These are phyloP conservation scores for Actinidia arguta DNA, from an alignment of 179 eudicot species.

Conservation along the genomic window DNA sequence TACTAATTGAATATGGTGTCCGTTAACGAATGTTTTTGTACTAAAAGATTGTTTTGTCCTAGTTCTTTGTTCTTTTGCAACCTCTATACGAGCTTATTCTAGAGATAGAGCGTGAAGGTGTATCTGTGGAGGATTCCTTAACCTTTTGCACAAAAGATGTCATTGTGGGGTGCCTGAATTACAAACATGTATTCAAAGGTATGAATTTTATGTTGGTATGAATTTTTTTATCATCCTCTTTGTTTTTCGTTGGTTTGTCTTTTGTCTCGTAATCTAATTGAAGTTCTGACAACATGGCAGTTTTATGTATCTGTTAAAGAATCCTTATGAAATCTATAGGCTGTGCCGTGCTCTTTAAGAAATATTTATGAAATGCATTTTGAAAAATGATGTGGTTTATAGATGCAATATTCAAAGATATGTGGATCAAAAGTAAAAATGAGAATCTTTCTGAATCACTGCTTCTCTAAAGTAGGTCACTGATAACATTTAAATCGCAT, in stretches of 20 bases:
- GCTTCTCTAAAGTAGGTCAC: neutral
- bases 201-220: slow-evolving; percentile 13
- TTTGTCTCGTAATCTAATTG: neutral
- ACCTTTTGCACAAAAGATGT: slow-evolving; percentile 88
- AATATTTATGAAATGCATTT: too few species aligned
- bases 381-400: neutral
- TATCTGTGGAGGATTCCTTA: slow-evolving; percentile 87
- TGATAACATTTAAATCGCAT: neutral
- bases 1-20: neutral
- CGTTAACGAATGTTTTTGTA: neutral
- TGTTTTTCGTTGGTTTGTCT: slow-evolving; percentile 1
- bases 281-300: neutral
- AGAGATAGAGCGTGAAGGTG: slow-evolving; percentile 89
- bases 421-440: neutral
- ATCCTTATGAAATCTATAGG: neutral
- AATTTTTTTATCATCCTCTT: neutral
- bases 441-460: slow-evolving; percentile 3
- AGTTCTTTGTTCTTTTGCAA: slow-evolving; percentile 95
- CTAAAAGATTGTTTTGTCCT: slow-evolving; percentile 15
- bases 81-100: slow-evolving; percentile 89
- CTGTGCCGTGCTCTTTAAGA: neutral
- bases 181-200: slow-evolving; percentile 95
- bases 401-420: neutral
- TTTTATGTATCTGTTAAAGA: neutral
- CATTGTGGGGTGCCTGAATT: slow-evolving; percentile 99